Evolutionary conservation across 2,329 filamentous ascomycete species (phyloP).

Genomic region (Colletotrichum tofieldiae): DNA sequence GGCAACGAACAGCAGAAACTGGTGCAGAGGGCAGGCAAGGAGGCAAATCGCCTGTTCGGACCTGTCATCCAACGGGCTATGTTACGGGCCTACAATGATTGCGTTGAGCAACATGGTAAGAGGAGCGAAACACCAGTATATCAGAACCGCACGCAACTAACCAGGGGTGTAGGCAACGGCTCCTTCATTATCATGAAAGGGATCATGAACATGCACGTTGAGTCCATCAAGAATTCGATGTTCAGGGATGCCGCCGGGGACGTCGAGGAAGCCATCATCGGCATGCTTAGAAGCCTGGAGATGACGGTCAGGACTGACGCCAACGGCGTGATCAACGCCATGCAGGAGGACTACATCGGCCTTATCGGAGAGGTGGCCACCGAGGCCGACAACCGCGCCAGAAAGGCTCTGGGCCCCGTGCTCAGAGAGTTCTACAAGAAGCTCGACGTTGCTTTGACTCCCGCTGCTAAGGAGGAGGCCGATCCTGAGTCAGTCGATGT

Average conservation of each 20-base stretch:
- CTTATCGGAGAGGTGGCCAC: slow-evolving; percentile 43
- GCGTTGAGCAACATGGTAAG: slow-evolving; percentile 16
- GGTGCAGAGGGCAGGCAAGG: slow-evolving; percentile 39
- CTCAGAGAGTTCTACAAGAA: slow-evolving; percentile 15
- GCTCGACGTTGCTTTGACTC: neutral
- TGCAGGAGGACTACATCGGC: slow-evolving; percentile 45
- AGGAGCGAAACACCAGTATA: neutral
- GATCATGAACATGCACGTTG: slow-evolving; percentile 45
- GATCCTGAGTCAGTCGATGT: neutral
- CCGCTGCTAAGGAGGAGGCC: neutral
- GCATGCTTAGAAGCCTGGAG: neutral
- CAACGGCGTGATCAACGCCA: slow-evolving; percentile 53
- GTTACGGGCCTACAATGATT: neutral
- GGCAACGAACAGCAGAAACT: neutral
- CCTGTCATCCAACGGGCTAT: neutral
- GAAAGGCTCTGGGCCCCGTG: slow-evolving; percentile 22
- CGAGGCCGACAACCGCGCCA: slow-evolving; percentile 13
- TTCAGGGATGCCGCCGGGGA: slow-evolving; percentile 38
- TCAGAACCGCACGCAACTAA: neutral
- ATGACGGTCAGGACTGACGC: neutral
- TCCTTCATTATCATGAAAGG: slow-evolving; percentile 46
- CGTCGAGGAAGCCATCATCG: slow-evolving; percentile 35
- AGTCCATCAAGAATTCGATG: slow-evolving; percentile 39
- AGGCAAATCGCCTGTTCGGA: slow-evolving; percentile 42
- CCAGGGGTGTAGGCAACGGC: slow-evolving; percentile 39